Evolutionary conservation across 2,329 filamentous ascomycete species (phyloP).

Genomic region (Pseudonectria foliicola): DNA sequence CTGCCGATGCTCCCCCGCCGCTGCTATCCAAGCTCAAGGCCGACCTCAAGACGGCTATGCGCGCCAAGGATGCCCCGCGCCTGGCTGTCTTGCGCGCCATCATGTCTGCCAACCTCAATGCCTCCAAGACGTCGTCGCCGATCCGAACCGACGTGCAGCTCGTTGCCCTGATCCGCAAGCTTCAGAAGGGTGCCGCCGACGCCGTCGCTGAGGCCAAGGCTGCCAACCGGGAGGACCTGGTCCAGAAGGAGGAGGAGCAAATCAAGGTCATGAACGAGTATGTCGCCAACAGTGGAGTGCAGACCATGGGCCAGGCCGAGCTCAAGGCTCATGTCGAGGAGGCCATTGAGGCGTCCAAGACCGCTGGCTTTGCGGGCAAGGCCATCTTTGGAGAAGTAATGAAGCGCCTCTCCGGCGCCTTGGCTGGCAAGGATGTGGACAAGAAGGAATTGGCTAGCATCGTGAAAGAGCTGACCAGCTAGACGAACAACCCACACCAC

Average conservation of each 20-base stretch:
- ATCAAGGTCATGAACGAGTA: slow-evolving; percentile 60
- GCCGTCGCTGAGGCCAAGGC: slow-evolving; percentile 56
- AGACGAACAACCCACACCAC: no score
- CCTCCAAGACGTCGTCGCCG: slow-evolving; percentile 65
- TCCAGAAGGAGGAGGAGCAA: slow-evolving; percentile 62
- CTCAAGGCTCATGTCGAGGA: slow-evolving; percentile 46
- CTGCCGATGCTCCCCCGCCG: slow-evolving; percentile 35
- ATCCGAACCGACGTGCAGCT: slow-evolving; percentile 64
- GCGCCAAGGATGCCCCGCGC: slow-evolving; percentile 54
- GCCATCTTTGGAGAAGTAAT: slow-evolving; percentile 53
- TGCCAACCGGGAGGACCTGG: slow-evolving; percentile 61
- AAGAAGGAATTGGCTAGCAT: slow-evolving; percentile 52
- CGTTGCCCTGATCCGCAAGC: slow-evolving; percentile 59
- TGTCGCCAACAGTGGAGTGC: slow-evolving; percentile 49
- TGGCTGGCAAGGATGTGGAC: slow-evolving; percentile 60
- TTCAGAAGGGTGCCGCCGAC: slow-evolving; percentile 48
- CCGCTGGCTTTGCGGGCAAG: slow-evolving; percentile 38
- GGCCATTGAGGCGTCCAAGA: slow-evolving; percentile 44
- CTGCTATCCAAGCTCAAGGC: slow-evolving; percentile 47
- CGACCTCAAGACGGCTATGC: slow-evolving; percentile 61
- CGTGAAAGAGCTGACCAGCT: slow-evolving; percentile 44
- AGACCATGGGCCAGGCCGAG: slow-evolving; percentile 51
- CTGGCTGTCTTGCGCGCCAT: slow-evolving; percentile 63
- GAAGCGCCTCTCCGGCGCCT: slow-evolving; percentile 48
- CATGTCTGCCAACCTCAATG: slow-evolving; percentile 65